Evolutionary conservation across 2,329 filamentous ascomycete species (phyloP), one percentile per base, ranked within the genome.

Genomic region (Xylaria sp.): DNA sequence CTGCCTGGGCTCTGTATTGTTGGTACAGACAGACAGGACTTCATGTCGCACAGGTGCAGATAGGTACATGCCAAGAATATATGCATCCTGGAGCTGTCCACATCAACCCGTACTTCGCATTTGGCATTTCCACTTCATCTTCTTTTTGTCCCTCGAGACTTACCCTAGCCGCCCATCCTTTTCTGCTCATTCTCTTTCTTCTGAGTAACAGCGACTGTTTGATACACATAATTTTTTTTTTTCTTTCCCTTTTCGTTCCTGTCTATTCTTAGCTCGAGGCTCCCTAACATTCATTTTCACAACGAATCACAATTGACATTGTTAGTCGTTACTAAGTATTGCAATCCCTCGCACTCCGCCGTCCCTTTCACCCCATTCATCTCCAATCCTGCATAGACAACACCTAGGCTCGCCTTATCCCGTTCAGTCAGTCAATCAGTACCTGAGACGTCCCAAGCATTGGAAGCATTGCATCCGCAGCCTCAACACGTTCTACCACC

Each of bases 391-490:
- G 37, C 55, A 58, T 42, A 12, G 37, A 27, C 55, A 29, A n/a
- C 23, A 42, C 35, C 53, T 13, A 27, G 50, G 54, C 54, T 42
- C 21, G 37, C 23, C 55, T 23, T 29, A 23, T 44, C 37, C 23
- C 29, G 37, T 58, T 37, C 25, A 58, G 37, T 47, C 55, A 58
- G 37, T 58, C 37, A 58, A 58, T 44, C 37, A 29, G 23, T n/a
- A 68, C 68, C 70, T 65, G 69, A 71, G 65, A 71, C 68, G 65
- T 69, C 69, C 65, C 68, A 72, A 60, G 63, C 65, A 47, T 42
- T 61, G 21, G 23, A 55, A 42, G 25, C 63, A 65, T 51, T 50
- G 40, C 42, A 35, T 57, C 58, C 35, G 35, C 42, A 32, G 51
- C 48, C 13, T 55, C 59, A 37, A 35, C 59, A 51, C 35, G 29